Conservation (phyloP, 1,284 basidiomycete species). For the Boletus holoroseus region DNA sequence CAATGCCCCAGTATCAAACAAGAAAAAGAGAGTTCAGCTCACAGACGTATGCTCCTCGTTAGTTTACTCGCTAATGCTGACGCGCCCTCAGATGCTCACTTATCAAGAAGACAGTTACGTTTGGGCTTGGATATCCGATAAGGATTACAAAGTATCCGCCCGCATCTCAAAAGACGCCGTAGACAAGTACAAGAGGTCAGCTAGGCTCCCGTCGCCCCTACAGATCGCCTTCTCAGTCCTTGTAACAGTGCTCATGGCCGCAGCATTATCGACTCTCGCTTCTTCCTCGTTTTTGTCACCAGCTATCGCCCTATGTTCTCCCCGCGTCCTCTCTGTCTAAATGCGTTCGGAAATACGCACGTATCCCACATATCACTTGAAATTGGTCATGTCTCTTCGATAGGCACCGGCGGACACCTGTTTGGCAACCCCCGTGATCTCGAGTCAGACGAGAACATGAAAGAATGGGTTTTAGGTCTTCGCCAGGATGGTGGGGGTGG, state of each 20-base stretch:
- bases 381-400: slow-evolving; percentile 38
- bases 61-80: slow-evolving; percentile 10
- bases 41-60: slow-evolving; percentile 39
- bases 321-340: slow-evolving; percentile 40
- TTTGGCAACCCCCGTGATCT: slow-evolving; percentile 47
- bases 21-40: slow-evolving; percentile 48
- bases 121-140: slow-evolving; percentile 47
- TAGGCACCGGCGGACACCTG: slow-evolving; percentile 32
- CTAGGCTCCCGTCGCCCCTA: not conserved
- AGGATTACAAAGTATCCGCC: slow-evolving; percentile 34
- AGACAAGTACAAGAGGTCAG: slow-evolving; percentile 32
- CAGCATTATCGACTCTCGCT: slow-evolving; percentile 32
- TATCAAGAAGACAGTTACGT: slow-evolving; percentile 35
- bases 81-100: slow-evolving; percentile 33
- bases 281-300: slow-evolving; percentile 37
- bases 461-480: slow-evolving; percentile 48
- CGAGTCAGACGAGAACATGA: slow-evolving; percentile 37
- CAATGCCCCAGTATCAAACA: slow-evolving; percentile 30
- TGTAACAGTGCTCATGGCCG: slow-evolving; percentile 11
- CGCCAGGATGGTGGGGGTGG: slow-evolving; percentile 50
- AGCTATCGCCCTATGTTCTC: slow-evolving; percentile 45
- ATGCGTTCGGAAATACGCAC: slow-evolving; percentile 33
- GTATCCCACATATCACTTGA: slow-evolving; percentile 44
- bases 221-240: not conserved
- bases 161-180: slow-evolving; percentile 40